Percentiles rank a stretch among this genome's conserved stretches.
Evolutionary conservation across 2,329 filamentous ascomycete species (phyloP).

Genomic region (Penicillium brevicompactum): DNA sequence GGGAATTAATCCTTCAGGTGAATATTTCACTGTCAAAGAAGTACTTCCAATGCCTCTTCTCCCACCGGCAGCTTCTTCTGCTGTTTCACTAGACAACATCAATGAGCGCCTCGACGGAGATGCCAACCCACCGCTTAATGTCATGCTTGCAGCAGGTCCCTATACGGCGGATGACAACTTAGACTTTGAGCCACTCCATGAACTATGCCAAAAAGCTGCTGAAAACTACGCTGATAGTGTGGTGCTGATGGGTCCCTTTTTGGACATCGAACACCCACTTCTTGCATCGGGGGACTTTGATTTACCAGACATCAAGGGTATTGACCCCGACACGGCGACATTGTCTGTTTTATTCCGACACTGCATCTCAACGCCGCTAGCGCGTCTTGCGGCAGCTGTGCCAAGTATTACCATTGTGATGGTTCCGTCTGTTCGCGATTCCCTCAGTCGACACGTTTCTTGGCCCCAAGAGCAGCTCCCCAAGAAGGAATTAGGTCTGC

Average conservation of each 20-base stretch:
- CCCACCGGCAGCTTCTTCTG: constrained; percentile 70
- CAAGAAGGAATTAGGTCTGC: constrained; percentile 73
- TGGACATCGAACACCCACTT: constrained; percentile 88
- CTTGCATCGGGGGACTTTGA: constrained; percentile 80
- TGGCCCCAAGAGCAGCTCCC: constrained; percentile 79
- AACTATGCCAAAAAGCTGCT: constrained; percentile 75
- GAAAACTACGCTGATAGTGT: constrained; percentile 76
- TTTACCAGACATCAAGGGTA: constrained; percentile 65
- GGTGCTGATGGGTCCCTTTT: constrained; percentile 81
- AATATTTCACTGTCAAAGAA: constrained; percentile 78
- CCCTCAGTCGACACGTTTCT: constrained; percentile 78
- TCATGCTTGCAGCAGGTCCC: constrained; percentile 80
- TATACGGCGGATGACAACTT: constrained; percentile 93
- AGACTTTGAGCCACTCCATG: constrained; percentile 82
- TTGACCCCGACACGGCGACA: constrained; percentile 77
- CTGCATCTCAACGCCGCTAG: constrained; percentile 73
- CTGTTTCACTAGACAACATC: constrained; percentile 66
- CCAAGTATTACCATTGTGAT: constrained; percentile 81
- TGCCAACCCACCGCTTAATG: constrained; percentile 67
- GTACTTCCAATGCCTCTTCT: constrained; percentile 74
- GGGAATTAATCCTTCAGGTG: constrained; percentile 84
- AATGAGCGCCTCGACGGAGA: constrained; percentile 69
- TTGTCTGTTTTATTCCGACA: constrained; percentile 81
- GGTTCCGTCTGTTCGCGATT: constrained; percentile 79
- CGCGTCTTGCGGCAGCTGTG: constrained; percentile 68